A percentile compares a stretch with the other conserved stretches of the same genome.
Conservation (phyloP, 371 early-diverging fungal genomes). For the Mortierella sp. region DNA sequence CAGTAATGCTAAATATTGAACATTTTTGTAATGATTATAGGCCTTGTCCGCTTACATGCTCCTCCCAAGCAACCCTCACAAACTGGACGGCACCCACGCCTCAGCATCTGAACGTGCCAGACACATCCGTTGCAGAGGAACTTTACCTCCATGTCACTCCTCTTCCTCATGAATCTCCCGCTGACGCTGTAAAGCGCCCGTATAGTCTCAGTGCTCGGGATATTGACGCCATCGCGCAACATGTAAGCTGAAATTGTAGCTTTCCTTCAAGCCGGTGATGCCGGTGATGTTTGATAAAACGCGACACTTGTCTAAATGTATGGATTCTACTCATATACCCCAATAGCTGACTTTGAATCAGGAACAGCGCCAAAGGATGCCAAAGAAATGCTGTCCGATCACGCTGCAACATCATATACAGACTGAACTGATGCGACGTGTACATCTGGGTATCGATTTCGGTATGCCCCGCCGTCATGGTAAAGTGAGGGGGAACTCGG, state of each 20-base stretch:
- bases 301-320: too few species aligned
- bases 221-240: constrained; percentile 22
- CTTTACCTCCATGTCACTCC: constrained; percentile 25
- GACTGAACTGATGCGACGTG: constrained; percentile 30
- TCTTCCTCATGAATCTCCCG: constrained; percentile 25
- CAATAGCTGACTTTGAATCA: constrained; percentile 5
- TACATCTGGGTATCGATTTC: constrained; percentile 36
- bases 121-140: constrained; percentile 3
- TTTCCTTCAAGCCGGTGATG: not conserved
- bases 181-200: constrained; percentile 22
- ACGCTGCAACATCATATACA: constrained; percentile 34
- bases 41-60: constrained; percentile 1
- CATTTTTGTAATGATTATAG: too few species aligned
- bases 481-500: too few species aligned
- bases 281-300: not conserved
- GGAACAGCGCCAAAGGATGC: constrained; percentile 16
- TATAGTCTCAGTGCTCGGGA: constrained; percentile 28
- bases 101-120: not conserved
- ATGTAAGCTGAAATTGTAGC: constrained; percentile 16
- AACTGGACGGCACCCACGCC: not conserved
- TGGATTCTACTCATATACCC: too few species aligned
- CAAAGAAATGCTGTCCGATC: constrained; percentile 20
- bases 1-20: too few species aligned
- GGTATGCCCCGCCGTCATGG: constrained; percentile 19
- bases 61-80: constrained; percentile 23